Conservation (phyloP, 2,329 filamentous ascomycete genomes). For the Mariannaea elegans region DNA sequence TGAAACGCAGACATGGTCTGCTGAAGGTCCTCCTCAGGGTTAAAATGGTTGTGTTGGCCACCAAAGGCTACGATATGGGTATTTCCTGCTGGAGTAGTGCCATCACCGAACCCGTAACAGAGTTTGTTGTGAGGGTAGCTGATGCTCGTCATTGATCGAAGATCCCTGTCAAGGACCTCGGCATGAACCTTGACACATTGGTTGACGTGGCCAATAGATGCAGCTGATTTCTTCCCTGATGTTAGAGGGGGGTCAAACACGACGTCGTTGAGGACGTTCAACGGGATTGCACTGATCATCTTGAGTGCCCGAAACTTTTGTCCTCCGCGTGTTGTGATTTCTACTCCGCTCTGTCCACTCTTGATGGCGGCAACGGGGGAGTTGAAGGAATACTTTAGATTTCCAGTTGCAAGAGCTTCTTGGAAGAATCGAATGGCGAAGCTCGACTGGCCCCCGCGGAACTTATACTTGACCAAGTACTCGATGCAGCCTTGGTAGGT, state of each 20-base stretch:
- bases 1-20: constrained; percentile 44
- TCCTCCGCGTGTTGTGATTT: constrained; percentile 46
- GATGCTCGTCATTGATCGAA: constrained; percentile 54
- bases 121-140: constrained; percentile 54
- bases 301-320: constrained; percentile 40
- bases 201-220: constrained; percentile 53
- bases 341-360: constrained; percentile 40
- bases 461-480: constrained; percentile 53
- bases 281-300: constrained; percentile 53
- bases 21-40: constrained; percentile 52
- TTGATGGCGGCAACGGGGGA: constrained; percentile 46
- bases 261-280: constrained; percentile 54
- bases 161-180: constrained; percentile 50
- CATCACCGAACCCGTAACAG: constrained; percentile 55
- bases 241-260: constrained; percentile 51
- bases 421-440: constrained; percentile 56
- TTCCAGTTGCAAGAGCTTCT: constrained; percentile 50
- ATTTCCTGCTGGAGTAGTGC: constrained; percentile 54
- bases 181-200: constrained; percentile 57
- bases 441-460: constrained; percentile 53
- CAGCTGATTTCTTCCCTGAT: constrained; percentile 47
- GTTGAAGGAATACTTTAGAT: constrained; percentile 52
- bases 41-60: constrained; percentile 51
- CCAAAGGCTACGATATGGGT: constrained; percentile 59
- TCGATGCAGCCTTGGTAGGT: constrained; percentile 50